Conservation (phyloP, 495 filamentous ascomycete genomes). For the Talaromyces wortmannii region DNA sequence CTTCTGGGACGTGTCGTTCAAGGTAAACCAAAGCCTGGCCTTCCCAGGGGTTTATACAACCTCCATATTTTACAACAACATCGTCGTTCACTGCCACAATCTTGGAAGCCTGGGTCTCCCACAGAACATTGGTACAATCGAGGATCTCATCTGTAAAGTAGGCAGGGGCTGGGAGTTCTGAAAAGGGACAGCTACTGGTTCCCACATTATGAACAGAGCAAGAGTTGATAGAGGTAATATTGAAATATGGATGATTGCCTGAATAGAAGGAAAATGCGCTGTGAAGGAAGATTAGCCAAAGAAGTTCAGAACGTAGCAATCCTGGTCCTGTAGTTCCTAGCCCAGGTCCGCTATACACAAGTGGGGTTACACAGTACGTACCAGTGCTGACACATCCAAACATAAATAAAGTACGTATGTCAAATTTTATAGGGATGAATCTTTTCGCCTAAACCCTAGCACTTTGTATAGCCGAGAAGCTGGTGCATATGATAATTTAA, state of each 20-base stretch:
- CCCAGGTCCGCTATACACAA: too few species aligned
- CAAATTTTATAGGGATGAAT: too few species aligned
- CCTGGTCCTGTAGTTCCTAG: too few species aligned
- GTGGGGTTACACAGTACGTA: too few species aligned
- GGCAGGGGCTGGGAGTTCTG: conserved; percentile 15
- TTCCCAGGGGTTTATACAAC: conserved; percentile 10
- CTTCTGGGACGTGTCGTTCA: conserved; percentile 15
- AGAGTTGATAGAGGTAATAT: background rate
- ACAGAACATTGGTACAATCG: conserved; percentile 18
- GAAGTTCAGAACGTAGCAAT: too few species aligned
- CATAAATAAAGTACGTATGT: too few species aligned
- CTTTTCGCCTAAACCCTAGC: too few species aligned
- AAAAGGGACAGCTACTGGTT: conserved; percentile 19
- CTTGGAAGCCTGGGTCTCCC: conserved; percentile 12
- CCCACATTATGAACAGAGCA: conserved; percentile 15
- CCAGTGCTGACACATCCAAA: too few species aligned
- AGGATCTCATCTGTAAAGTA: conserved; percentile 21
- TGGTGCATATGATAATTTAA: too few species aligned
- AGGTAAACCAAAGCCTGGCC: conserved; percentile 20
- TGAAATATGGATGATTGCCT: conserved; percentile 8
- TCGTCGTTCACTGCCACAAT: conserved; percentile 17
- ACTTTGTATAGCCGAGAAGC: too few species aligned
- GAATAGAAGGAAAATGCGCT: conserved; percentile 5
- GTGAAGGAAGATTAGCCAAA: too few species aligned
- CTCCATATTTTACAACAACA: conserved; percentile 20